Conservation (phyloP, 1,284 basidiomycete species). For the Waitea zeae region DNA sequence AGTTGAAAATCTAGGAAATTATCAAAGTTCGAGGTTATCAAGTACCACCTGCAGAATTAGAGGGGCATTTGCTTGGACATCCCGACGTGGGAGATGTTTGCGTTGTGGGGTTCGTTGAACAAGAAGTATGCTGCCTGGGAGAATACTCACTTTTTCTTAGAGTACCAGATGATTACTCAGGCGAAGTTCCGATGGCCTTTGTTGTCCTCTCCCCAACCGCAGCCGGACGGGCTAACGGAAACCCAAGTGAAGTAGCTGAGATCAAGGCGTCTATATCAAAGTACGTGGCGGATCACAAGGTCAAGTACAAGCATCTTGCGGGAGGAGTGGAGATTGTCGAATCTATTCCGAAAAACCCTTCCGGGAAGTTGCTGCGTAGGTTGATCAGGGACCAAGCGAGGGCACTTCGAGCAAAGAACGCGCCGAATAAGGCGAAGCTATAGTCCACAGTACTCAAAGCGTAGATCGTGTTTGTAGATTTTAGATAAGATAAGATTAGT, state of each 20-base stretch:
- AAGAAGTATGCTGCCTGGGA: background rate
- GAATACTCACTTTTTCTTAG: slow-evolving; percentile 13
- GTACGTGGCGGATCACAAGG: slow-evolving; percentile 56
- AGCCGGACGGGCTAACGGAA: slow-evolving; percentile 17
- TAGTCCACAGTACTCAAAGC: too few relatives aligned
- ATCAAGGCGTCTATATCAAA: slow-evolving; percentile 31
- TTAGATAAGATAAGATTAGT: background rate
- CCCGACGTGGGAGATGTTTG: slow-evolving; percentile 53
- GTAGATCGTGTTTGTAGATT: too few relatives aligned
- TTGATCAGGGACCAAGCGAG: slow-evolving; percentile 33
- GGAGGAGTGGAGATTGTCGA: slow-evolving; percentile 56
- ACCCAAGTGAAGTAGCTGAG: slow-evolving; percentile 17
- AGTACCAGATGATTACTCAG: slow-evolving; percentile 59
- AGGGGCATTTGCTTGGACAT: slow-evolving; percentile 52
- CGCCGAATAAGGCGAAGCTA: slow-evolving; percentile 5
- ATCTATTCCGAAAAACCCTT: slow-evolving; percentile 54
- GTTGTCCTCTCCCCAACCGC: slow-evolving; percentile 36
- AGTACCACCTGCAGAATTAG: slow-evolving; percentile 24
- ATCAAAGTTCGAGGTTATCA: slow-evolving; percentile 54
- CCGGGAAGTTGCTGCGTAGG: slow-evolving; percentile 45
- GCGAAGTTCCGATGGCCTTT: slow-evolving; percentile 63
- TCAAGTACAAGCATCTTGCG: slow-evolving; percentile 50
- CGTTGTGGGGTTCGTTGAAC: slow-evolving; percentile 30
- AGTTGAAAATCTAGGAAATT: slow-evolving; percentile 24
- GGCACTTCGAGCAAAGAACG: slow-evolving; percentile 4